Evolutionary conservation across 75 land plant genomes (phyloP), one percentile per base, ranked within the genome.

Genomic region (Cunninghamia lanceolata): DNA sequence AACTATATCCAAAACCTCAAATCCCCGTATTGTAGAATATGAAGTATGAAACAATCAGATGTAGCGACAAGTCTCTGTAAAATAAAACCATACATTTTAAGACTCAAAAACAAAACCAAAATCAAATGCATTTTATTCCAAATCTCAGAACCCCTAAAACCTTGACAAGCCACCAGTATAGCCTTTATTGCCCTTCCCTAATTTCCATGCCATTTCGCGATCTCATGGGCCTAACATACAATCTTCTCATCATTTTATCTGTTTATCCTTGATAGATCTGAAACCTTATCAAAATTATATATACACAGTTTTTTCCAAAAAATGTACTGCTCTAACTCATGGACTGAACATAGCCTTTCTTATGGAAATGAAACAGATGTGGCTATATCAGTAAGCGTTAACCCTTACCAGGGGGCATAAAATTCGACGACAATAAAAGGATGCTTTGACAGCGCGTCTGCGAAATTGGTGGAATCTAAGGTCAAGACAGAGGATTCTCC

Each of bases 401-500:
- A 11, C 10, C 9, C 74, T 42, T 91, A 96, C 98, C 99, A 97
- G 38, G 99, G 99, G 19, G 99, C 99, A 86, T 95, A 97, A 85
- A 97, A 97, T 87, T 97, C 99, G 53, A 97, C 98, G 46, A 96
- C 93, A 86, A 95, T 86, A 90, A 97, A 96, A 13, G 91, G 87
- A 87, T 97, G 96, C 71, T 90, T 87, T 52, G 87, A 53, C 77
- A 97, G 84, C 13, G 86, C 47, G 17, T 94, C 91, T 3, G 88
- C 17, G 90, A 97, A 94, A 84, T 94, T 97, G 82, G 90, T 83
- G 36, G 87, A 84, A 90, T 88, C 89, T 56, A 92, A 85, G 0
- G 88, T 89, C 32, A 92, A 42, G 25, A 92, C 93, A 0, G 40
- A 45, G 56, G 87, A 71, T 43, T 32, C 82, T 59, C 73, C 85